These are phyloP conservation scores for Podaxis sp. DNA, from an alignment of 768 basidiomycete species.

Conservation along the genomic window DNA sequence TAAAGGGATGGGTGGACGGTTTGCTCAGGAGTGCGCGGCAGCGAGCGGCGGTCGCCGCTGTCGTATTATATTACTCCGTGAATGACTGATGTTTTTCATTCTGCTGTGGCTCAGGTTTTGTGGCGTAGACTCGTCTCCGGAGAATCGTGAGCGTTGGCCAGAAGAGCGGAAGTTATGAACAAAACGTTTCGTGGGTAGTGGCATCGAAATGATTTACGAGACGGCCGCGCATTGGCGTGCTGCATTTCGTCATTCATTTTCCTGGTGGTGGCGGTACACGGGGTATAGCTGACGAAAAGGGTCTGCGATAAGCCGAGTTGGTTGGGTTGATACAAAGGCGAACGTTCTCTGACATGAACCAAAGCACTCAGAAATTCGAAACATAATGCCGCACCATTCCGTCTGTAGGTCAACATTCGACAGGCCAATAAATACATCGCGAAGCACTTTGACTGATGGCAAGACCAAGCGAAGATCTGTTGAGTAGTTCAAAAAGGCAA, in stretches of 20 bases:
- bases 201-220: background rate
- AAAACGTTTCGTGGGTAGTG: background rate
- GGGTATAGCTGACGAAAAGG: background rate
- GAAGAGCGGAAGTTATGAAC: background rate
- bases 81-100: background rate
- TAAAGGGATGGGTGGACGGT: background rate
- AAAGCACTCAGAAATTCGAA: background rate
- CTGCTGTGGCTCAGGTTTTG: slow-evolving; percentile 3
- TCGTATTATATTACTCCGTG: too few relatives aligned
- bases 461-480: background rate
- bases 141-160: background rate
- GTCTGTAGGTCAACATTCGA: background rate
- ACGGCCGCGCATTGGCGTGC: background rate
- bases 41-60: background rate
- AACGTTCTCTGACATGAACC: background rate
- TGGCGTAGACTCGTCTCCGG: background rate
- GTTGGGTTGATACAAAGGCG: background rate
- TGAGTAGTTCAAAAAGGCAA: background rate
- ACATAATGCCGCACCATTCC: background rate
- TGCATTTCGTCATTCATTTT: background rate
- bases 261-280: background rate
- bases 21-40: background rate
- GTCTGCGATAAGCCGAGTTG: too few relatives aligned
- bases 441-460: background rate
- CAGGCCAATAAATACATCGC: background rate